Evolutionary conservation across 257 asterid genomes (phyloP), one percentile per base, ranked within the genome.

Genomic region (Solanum tacnaense): DNA sequence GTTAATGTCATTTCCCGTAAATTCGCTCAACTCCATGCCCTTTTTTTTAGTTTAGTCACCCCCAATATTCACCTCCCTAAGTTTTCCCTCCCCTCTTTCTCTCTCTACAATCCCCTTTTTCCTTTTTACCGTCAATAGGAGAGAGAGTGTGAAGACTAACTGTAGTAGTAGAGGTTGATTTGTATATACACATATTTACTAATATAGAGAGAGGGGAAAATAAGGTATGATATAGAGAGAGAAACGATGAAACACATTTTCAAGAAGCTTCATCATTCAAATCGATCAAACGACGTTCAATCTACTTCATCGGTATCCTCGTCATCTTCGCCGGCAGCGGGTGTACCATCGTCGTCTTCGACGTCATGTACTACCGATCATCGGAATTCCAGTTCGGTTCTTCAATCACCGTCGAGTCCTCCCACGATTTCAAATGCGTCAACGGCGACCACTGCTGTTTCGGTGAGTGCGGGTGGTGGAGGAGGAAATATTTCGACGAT

Each of bases 231-330:
- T 46, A 32, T 67, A 83, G 86, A 86, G 82, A 58, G 84, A 84
- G 83, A 56, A 87, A 86, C 84, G 10, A 97, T 97, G 99, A 97
- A 97, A 90, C 97, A 96, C 96, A 95, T 97, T 88, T 96, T 96
- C 96, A 97, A 96, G 96, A 97, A 94, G 88, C 98, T 93, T 86
- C 99, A 97, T 87, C 98, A 95, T 88, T 98, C 98, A 36, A 94
- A 97, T 90, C 99, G 99, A 67, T 93, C 99, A 32, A 97, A 96
- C 89, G 99, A 97, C 86, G 90, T 94, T 36, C 93, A 88, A 18
- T 71, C 91, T 68, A 71, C 92, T 25, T 65, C 93, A 25, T 88
- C 93, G 2, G 25, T 25, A 3, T 83, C 92, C 1, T 25, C 91
- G 13, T 81, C 92, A 4, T 83, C 87, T 3, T 46, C 89, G 9